Conservation (phyloP, 768 basidiomycete species). For the Rhizopogon vinicolor region DNA sequence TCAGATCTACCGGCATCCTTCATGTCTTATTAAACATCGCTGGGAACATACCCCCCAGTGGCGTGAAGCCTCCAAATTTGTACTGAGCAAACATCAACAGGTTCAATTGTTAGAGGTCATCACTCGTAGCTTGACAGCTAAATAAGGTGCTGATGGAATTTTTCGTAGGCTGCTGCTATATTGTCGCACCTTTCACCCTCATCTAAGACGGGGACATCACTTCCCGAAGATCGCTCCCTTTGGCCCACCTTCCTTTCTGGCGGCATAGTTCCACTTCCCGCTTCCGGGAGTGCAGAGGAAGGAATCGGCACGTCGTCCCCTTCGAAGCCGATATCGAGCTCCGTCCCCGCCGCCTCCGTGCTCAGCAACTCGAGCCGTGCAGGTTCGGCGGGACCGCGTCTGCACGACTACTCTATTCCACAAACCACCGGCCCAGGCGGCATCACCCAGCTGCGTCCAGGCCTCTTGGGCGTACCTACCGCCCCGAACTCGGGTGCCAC, state of each 20-base stretch:
- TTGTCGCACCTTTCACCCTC: constrained; percentile 78
- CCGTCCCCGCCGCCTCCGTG: constrained; percentile 40
- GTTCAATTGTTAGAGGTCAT: constrained; percentile 90
- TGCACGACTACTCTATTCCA: constrained; percentile 63
- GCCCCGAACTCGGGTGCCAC: background rate
- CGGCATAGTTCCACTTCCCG: constrained; percentile 57
- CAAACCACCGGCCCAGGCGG: constrained; percentile 25
- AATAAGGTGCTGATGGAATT: constrained; percentile 6
- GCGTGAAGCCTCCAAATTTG: constrained; percentile 87
- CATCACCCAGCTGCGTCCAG: constrained; percentile 59
- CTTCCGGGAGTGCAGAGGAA: constrained; percentile 17
- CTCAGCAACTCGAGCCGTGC: constrained; percentile 16
- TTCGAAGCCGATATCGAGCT: constrained; percentile 40
- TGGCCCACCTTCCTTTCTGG: constrained; percentile 86
- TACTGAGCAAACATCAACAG: constrained; percentile 94
- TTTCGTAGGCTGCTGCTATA: constrained; percentile 81
- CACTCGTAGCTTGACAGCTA: background rate
- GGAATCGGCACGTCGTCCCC: constrained; percentile 6
- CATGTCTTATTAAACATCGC: constrained; percentile 93
- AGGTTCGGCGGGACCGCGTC: constrained; percentile 47
- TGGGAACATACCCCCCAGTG: constrained; percentile 98
- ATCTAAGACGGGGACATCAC: constrained; percentile 57
- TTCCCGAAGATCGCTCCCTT: constrained; percentile 91
- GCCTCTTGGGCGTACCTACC: constrained; percentile 40
- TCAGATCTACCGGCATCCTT: constrained; percentile 87